Conservation (phyloP, 2,329 filamentous ascomycete genomes). For the Aspergillus sp. region DNA sequence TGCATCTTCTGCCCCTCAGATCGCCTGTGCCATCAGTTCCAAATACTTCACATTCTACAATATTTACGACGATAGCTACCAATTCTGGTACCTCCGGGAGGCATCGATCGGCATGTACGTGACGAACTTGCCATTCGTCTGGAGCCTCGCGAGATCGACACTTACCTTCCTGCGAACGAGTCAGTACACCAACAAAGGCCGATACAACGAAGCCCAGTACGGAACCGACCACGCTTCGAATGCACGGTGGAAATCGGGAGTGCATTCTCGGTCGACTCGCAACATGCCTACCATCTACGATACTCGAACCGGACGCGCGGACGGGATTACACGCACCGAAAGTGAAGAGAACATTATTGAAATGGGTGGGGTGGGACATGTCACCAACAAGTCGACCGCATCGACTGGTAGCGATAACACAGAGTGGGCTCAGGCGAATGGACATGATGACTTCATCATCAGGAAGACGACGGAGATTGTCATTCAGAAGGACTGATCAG, state of each 20-base stretch:
- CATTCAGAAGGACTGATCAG: constrained; percentile 1
- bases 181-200: neutral
- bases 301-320: neutral
- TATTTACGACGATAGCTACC: constrained; percentile 7
- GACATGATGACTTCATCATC: neutral
- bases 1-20: neutral
- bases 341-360: constrained; percentile 9
- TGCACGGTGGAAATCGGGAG: neutral
- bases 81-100: constrained; percentile 6
- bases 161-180: constrained; percentile 2
- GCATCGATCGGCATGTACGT: constrained; percentile 10
- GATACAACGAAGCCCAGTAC: neutral
- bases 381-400: neutral
- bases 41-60: constrained; percentile 3
- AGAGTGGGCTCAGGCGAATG: neutral
- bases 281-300: neutral
- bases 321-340: neutral
- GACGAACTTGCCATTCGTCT: constrained; percentile 4
- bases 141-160: constrained; percentile 4
- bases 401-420: neutral
- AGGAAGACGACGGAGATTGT: constrained; percentile 2
- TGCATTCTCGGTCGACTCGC: neutral
- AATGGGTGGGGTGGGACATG: constrained; percentile 1
- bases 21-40: constrained; percentile 3
- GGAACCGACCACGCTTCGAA: neutral